These are phyloP conservation scores for Amylocystis lapponica DNA, from an alignment of 768 basidiomycete genomes.

Conservation along the genomic window DNA sequence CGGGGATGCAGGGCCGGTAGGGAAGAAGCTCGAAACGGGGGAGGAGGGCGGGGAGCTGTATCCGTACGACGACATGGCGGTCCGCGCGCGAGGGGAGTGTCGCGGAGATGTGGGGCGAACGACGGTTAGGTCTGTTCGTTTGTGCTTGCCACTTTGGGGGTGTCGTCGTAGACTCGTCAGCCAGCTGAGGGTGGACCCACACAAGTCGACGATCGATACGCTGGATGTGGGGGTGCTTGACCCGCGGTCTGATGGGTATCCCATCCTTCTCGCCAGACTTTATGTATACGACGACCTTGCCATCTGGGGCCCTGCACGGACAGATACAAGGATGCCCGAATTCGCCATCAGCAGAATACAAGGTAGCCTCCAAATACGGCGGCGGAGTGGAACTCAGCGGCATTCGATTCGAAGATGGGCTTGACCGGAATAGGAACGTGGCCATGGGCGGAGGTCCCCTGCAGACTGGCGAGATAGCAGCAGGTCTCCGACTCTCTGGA, in stretches of 20 bases:
- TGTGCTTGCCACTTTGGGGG: too few species aligned
- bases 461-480: too few species aligned
- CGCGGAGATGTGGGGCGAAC: neutral
- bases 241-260: neutral
- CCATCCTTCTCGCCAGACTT: neutral
- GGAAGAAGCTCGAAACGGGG: constrained; percentile 26
- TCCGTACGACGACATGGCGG: constrained; percentile 25
- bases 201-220: too few species aligned
- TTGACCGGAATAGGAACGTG: neutral
- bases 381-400: constrained; percentile 2
- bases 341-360: constrained; percentile 6
- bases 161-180: too few species aligned
- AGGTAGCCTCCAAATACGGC: constrained; percentile 7
- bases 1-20: constrained; percentile 26
- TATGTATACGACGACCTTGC: neutral
- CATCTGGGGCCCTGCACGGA: neutral
- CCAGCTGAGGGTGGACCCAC: too few species aligned
- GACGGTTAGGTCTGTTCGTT: too few species aligned
- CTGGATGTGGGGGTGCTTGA: too few species aligned
- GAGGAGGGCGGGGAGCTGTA: constrained; percentile 21
- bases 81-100: constrained; percentile 1
- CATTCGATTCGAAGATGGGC: neutral
- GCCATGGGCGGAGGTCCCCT: too few species aligned
- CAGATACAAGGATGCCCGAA: constrained; percentile 3
- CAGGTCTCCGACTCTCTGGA: too few species aligned